Evolutionary conservation across 148 eudicot genomes (phyloP).

Genomic region (Vaccinium darrowii): DNA sequence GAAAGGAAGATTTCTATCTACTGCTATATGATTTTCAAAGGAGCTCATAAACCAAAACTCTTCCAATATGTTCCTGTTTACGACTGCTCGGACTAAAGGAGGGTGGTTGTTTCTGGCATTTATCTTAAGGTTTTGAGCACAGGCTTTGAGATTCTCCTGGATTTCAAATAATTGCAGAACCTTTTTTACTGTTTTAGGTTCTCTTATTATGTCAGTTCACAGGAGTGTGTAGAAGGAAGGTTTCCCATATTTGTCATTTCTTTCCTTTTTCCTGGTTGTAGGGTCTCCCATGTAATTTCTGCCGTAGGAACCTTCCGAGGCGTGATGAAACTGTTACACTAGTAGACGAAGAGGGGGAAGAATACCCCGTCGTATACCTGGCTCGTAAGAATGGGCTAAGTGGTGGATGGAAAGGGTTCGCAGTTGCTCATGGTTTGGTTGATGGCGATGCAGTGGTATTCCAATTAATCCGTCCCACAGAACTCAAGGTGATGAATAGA

Average conservation of each 20-base stretch:
- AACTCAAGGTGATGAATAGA: constrained; percentile 53
- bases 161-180: background rate
- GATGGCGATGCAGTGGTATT: constrained; percentile 88
- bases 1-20: background rate
- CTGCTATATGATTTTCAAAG: background rate
- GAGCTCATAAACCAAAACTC: background rate
- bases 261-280: constrained; percentile 10
- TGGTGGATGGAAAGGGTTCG: constrained; percentile 92
- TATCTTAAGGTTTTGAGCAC: background rate
- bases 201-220: background rate
- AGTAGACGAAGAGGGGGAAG: constrained; percentile 72
- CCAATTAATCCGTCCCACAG: constrained; percentile 48
- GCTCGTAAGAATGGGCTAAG: constrained; percentile 78
- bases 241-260: background rate
- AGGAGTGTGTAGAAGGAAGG: background rate
- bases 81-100: background rate
- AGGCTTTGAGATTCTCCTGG: background rate
- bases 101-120: no score
- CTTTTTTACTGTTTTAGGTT: background rate
- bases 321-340: constrained; percentile 58
- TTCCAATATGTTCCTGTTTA: background rate
- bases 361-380: constrained; percentile 61
- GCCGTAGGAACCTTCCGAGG: constrained; percentile 54
- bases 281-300: constrained; percentile 53
- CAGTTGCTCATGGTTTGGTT: constrained; percentile 62